phyloP scores from a whole-genome alignment of 75 land plant species.

The Cunninghamia lanceolata region DNA sequence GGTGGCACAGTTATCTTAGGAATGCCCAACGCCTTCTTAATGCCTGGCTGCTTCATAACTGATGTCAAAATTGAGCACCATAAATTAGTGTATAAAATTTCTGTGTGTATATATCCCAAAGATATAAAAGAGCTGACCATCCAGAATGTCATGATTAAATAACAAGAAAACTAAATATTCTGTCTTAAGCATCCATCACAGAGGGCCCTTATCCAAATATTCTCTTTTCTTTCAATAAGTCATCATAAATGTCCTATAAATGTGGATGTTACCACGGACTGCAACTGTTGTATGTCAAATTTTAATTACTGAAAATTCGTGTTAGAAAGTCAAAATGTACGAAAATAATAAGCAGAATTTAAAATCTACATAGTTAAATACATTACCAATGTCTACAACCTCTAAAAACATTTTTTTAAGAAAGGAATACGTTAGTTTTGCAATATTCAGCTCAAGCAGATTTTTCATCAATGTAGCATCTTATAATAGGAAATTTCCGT shows the following conservation, averaged over 20 bases:
- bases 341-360: not conserved
- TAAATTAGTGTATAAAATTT: not conserved
- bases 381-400: not conserved
- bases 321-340: not conserved
- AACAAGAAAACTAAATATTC: not conserved
- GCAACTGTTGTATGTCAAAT: not conserved
- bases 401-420: not conserved
- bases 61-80: not conserved
- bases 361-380: not conserved
- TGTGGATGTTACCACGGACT: not conserved
- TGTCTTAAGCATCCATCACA: not conserved
- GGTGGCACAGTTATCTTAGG: not conserved
- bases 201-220: not conserved
- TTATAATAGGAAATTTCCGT: too few relatives aligned
- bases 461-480: not conserved
- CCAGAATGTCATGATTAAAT: not conserved
- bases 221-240: not conserved
- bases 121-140: not conserved
- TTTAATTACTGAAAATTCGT: not conserved
- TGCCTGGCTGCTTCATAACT: slow-evolving; percentile 1
- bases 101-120: not conserved
- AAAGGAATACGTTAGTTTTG: not conserved
- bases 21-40: not conserved
- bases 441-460: not conserved
- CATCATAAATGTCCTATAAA: not conserved